Percentiles rank a stretch among this genome's conserved stretches.
phyloP scores from a whole-genome alignment of 176 grass and related monocot species.

The Phoenix roebelenii region DNA sequence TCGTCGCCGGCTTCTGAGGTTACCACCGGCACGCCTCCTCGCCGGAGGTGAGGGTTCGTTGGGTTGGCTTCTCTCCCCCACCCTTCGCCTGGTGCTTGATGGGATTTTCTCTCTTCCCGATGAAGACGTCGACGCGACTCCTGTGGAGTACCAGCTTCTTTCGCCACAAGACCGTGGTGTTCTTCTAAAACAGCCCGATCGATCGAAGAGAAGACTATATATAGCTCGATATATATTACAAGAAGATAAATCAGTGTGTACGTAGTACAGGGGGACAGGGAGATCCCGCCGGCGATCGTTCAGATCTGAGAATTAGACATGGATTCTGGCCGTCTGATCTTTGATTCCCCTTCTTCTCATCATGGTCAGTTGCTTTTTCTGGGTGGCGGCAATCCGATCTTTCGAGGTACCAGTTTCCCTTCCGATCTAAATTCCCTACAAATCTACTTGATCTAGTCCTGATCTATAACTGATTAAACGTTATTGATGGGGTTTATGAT shows the following conservation, averaged over 20 bases:
- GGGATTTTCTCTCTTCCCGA: conserved; percentile 83
- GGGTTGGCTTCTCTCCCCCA: background rate
- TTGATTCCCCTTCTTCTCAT: conserved; percentile 38
- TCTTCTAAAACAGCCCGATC: conserved; percentile 9
- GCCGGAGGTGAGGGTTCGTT: too few species aligned
- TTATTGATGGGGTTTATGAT: too few species aligned
- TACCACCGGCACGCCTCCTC: too few species aligned
- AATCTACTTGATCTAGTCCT: background rate
- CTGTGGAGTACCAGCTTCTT: conserved; percentile 99
- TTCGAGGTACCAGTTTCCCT: conserved; percentile 28
- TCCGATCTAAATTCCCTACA: conserved; percentile 30
- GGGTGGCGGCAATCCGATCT: conserved; percentile 42
- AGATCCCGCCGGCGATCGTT: background rate
- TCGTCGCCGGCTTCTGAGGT: too few species aligned
- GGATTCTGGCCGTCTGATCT: conserved; percentile 42
- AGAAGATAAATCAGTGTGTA: conserved; percentile 17
- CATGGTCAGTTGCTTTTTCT: conserved; percentile 68
- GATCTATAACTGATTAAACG: too few species aligned
- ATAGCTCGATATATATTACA: conserved; percentile 15
- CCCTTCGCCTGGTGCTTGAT: conserved; percentile 37
- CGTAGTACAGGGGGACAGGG: conserved; percentile 1
- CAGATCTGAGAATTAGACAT: conserved; percentile 20
- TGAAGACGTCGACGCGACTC: conserved; percentile 80
- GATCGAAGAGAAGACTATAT: conserved; percentile 15
- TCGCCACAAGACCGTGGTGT: conserved; percentile 62